A percentile compares a stretch with the other conserved stretches of the same genome.
These are phyloP conservation scores for Pascua guehoae DNA, from an alignment of 1,284 basidiomycete genomes.

Conservation along the genomic window DNA sequence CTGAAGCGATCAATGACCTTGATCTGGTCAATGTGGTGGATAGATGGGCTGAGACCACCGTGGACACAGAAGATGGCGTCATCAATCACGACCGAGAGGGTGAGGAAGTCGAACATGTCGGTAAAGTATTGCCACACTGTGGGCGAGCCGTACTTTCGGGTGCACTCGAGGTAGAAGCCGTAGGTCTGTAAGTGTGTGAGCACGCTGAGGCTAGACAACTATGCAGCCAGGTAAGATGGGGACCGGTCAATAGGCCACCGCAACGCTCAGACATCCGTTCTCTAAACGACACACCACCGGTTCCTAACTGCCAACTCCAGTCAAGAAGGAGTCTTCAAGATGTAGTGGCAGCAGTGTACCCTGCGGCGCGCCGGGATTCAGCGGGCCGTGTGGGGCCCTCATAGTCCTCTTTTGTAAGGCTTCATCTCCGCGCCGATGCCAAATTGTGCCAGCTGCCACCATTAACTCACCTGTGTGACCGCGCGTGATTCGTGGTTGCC, in stretches of 20 bases:
- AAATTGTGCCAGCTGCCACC: too few species aligned
- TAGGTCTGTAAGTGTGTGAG: slow-evolving; percentile 67
- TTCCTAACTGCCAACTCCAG: slow-evolving; percentile 9
- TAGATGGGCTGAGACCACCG: slow-evolving; percentile 94
- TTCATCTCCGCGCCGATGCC: slow-evolving; percentile 15
- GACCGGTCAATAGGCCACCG: too few species aligned
- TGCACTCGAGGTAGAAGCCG: slow-evolving; percentile 98
- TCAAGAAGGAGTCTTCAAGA: too few species aligned
- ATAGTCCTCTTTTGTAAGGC: slow-evolving; percentile 44
- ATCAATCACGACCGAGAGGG: slow-evolving; percentile 95
- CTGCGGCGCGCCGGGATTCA: slow-evolving; percentile 10
- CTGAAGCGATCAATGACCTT: slow-evolving; percentile 98
- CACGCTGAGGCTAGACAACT: not conserved
- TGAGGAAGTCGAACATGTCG: slow-evolving; percentile 99
- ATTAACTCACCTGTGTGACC: slow-evolving; percentile 78
- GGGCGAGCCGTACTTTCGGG: slow-evolving; percentile 92
- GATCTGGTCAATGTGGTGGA: slow-evolving; percentile 99
- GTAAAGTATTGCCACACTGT: slow-evolving; percentile 99
- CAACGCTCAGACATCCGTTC: slow-evolving; percentile 48
- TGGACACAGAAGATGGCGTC: slow-evolving; percentile 99
- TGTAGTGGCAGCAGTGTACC: slow-evolving; percentile 14
- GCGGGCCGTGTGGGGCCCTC: slow-evolving; percentile 18
- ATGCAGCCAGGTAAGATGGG: too few species aligned
- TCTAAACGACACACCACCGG: slow-evolving; percentile 22
- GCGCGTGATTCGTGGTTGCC: slow-evolving; percentile 98